Evolutionary conservation across 192 early-diverging fungal genomes (phyloP), one percentile per base, ranked within the genome.

Genomic region (Chytriomyces sp.): DNA sequence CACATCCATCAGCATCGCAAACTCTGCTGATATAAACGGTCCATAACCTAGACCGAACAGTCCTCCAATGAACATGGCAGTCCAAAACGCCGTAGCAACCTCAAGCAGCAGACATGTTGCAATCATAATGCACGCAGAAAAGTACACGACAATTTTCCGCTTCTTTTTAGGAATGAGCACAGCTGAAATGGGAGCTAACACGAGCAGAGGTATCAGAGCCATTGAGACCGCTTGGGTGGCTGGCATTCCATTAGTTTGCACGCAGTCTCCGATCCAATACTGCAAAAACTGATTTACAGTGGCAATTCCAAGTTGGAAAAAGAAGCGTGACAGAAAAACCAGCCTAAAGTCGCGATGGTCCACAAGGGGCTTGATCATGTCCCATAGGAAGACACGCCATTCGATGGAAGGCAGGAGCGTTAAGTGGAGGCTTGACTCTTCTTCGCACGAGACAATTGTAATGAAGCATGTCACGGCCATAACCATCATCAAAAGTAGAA

Each of bases 251-350:
- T 77, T 59, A 2, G 7, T 10, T 17, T 30, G 14, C 10, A 80
- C 76, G 61, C 80, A 84, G 60, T 84, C 82, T 7, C 52, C 34
- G n/a, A 84, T 80, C 80, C 80, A 84, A 60, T 77, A 84, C 41
- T 84, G 80, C 65, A 84, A 64, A 69, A 82, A 84, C 53, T 82
- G 80, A 53, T 81, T 78, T 19, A 84, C 77, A 34, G 80, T 84
- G 25, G 77, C 77, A 39, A 84, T 82, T 6, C 77, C 80, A 14
- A 84, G 68, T 64, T 84, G 82, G 74, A 82, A 84, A 25, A 84
- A 40, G 56, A 84, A 77, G 10, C 82, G 67, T n/a, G 59, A 67
- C 2, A 65, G 22, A 75, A 81, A 84, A 14, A 84, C 80, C n/a
- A 84, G 70, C 28, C 70, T 28, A 52, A 84, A 84, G 67, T 82